phyloP scores from a whole-genome alignment of 2,329 filamentous ascomycete genomes.

The Coniochaeta sp. region DNA sequence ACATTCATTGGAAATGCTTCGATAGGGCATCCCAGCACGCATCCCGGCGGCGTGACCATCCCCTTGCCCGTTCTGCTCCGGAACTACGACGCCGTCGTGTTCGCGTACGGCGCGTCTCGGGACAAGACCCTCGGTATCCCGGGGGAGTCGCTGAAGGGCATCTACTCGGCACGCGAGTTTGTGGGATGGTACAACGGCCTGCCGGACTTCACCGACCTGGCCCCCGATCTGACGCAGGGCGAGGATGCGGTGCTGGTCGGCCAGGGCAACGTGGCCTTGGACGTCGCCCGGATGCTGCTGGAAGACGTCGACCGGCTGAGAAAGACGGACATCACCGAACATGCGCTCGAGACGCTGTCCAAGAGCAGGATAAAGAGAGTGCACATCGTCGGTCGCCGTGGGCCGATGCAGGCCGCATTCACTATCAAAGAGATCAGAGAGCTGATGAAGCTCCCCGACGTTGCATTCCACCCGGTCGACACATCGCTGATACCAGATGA shows the following conservation, averaged over 20 bases:
- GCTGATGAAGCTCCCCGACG: constrained; percentile 66
- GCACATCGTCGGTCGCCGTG: constrained; percentile 80
- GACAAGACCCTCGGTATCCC: constrained; percentile 74
- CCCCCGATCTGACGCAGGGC: constrained; percentile 65
- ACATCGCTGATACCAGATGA: constrained; percentile 59
- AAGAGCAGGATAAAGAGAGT: constrained; percentile 72
- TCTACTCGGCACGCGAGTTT: constrained; percentile 86
- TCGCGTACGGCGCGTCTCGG: constrained; percentile 85
- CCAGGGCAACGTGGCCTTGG: constrained; percentile 92
- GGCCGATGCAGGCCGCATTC: constrained; percentile 88
- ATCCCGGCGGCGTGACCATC: constrained; percentile 41
- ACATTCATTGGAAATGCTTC: constrained; percentile 87
- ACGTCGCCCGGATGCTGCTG: constrained; percentile 83
- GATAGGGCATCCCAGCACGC: constrained; percentile 50
- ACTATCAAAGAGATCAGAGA: constrained; percentile 94
- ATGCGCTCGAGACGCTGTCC: constrained; percentile 67
- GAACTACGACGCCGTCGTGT: constrained; percentile 87
- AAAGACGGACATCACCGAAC: constrained; percentile 82
- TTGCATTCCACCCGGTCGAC: constrained; percentile 66
- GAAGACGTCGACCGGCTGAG: constrained; percentile 65
- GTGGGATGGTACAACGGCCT: constrained; percentile 98
- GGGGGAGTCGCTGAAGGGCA: constrained; percentile 69
- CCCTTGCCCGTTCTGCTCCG: constrained; percentile 62
- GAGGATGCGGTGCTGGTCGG: constrained; percentile 86
- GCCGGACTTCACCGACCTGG: constrained; percentile 67